Evolutionary conservation across 2,329 filamentous ascomycete species (phyloP), one percentile per base, ranked within the genome.

Genomic region (Ophiognomonia clavigignenti-juglandacearum): DNA sequence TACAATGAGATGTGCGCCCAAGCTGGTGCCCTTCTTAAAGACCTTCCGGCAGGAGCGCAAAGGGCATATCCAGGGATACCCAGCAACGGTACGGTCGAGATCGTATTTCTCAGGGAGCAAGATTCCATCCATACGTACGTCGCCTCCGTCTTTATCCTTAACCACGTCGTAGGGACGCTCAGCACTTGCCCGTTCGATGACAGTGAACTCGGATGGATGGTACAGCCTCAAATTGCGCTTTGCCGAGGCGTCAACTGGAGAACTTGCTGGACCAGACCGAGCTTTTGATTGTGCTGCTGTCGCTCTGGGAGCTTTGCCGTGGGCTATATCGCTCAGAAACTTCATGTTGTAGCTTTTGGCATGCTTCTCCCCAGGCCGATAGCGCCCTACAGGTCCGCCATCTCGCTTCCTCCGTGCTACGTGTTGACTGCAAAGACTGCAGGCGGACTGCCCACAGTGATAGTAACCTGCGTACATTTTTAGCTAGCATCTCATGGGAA

Each of bases 41-140:
- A 50, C 26, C 29, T 24, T 46, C 14, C 53, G 48, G 40, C 58
- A 61, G 1, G 45, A 54, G 9, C 54, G 53, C 1, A 59, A 43
- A 4, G 58, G 54, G 24, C 58, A 61, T 9, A 54, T 50, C 56
- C 57, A 61, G 22, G 52, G 52, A n/a, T 51, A 47, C 3, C 42
- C 46, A 10, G 51, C 41, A n/a, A 53, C 27, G 3, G 50, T 53
- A 18, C 18, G 37, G 35, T 57, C 53, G 18, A 58, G 41, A 14
- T 48, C 38, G 41, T 60, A 60, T 3, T 55, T 52, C 22, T 52
- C 44, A 1, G 58, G 57, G 8, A 60, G 48, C 24, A 60, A 27
- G 4, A 51, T 52, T 5, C 56, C 57, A 10, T 10, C 29, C 14
- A 52, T 27, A 2, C 36, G 14, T 1, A 18, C 16, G 6, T 54